Conservation (phyloP, 2,329 filamentous ascomycete species). For the Fusarium agapanthi region DNA sequence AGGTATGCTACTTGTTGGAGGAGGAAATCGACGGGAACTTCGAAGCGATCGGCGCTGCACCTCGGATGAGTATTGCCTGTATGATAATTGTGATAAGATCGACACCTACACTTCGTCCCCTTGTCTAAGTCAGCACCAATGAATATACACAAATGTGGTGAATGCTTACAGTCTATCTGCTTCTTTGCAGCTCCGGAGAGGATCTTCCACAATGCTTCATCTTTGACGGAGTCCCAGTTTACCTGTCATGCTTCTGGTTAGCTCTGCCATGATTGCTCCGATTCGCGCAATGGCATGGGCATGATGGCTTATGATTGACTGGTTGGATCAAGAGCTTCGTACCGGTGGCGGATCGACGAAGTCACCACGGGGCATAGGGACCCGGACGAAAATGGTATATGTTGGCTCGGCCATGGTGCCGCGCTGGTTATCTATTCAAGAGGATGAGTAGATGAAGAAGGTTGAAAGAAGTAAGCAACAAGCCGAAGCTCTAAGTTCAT, state of each 20-base stretch:
- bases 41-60: constrained; percentile 75
- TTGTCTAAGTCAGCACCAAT: constrained; percentile 49
- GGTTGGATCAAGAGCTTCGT: constrained; percentile 45
- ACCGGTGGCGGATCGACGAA: constrained; percentile 92
- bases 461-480: constrained; percentile 23
- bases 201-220: constrained; percentile 89
- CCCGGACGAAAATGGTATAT: constrained; percentile 83
- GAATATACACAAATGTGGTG: neutral
- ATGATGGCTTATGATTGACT: constrained; percentile 24
- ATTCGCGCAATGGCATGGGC: constrained; percentile 17
- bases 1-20: constrained; percentile 94
- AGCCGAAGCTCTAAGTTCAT: constrained; percentile 30
- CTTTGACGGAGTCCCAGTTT: constrained; percentile 87
- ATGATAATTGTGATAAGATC: constrained; percentile 24
- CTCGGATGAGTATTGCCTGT: constrained; percentile 34
- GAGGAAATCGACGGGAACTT: constrained; percentile 87
- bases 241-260: constrained; percentile 62
- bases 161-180: constrained; percentile 81
- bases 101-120: constrained; percentile 77
- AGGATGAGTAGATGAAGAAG: constrained; percentile 25
- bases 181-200: constrained; percentile 83
- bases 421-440: constrained; percentile 30
- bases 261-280: constrained; percentile 24
- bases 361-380: constrained; percentile 87
- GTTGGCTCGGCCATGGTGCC: constrained; percentile 59